phyloP scores from a whole-genome alignment of 768 basidiomycete species.

The Pilatotrama ljubarskyi region DNA sequence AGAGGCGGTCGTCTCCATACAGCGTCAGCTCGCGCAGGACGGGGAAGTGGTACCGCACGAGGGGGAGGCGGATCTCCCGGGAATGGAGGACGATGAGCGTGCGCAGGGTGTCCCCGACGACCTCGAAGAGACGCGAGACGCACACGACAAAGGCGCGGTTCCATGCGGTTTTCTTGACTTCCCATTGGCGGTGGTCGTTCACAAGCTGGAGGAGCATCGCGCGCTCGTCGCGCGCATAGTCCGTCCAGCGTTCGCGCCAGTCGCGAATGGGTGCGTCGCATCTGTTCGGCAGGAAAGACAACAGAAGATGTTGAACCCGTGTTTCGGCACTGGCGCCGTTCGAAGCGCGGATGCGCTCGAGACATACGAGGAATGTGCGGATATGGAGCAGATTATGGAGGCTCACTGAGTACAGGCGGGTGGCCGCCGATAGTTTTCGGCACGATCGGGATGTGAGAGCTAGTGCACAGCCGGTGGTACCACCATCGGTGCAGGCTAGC shows the following conservation, averaged over 20 bases:
- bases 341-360: constrained; percentile 14
- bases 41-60: constrained; percentile 10
- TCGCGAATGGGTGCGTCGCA: constrained; percentile 17
- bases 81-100: constrained; percentile 14
- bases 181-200: constrained; percentile 10
- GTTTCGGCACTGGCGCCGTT: neutral
- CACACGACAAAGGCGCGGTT: constrained; percentile 13
- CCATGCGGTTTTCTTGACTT: constrained; percentile 12
- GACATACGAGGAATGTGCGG: constrained; percentile 14
- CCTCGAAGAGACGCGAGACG: constrained; percentile 14
- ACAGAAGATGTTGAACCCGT: constrained; percentile 11
- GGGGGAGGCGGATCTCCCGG: constrained; percentile 12
- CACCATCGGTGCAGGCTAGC: constrained; percentile 16
- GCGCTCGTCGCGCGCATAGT: constrained; percentile 17
- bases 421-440: neutral
- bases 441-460: constrained; percentile 5
- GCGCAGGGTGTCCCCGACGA: constrained; percentile 11
- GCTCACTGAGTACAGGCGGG: constrained; percentile 13
- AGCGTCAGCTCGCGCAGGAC: constrained; percentile 18
- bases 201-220: constrained; percentile 9
- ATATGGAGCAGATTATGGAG: constrained; percentile 12
- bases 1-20: constrained; percentile 16
- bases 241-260: constrained; percentile 11
- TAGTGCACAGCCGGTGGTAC: constrained; percentile 8
- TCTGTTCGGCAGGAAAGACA: constrained; percentile 15